These are phyloP conservation scores for Neoconidiobolus thromboides DNA, from an alignment of 371 early-diverging fungal genomes.

Conservation along the genomic window DNA sequence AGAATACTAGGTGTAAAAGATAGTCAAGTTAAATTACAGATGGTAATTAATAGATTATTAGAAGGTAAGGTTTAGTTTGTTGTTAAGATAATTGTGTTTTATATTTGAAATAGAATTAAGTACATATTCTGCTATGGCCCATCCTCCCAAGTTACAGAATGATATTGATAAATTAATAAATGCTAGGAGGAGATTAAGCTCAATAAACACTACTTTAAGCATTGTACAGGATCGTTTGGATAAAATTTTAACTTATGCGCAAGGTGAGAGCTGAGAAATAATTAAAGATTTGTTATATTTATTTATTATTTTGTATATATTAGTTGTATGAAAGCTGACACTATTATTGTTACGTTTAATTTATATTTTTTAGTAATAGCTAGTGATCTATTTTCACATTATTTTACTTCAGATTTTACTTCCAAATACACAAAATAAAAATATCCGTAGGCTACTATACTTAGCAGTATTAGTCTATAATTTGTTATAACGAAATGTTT, in stretches of 20 bases:
- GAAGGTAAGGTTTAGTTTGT: not conserved
- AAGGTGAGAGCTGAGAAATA: no score
- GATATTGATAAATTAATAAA: not conserved
- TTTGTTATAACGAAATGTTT: no score
- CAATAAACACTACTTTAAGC: not conserved
- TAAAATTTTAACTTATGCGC: not conserved
- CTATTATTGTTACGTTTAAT: no score
- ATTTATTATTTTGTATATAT: no score
- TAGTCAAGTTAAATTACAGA: not conserved
- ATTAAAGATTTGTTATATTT: no score
- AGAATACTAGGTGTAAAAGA: not conserved
- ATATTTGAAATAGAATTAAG: not conserved
- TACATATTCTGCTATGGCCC: not conserved
- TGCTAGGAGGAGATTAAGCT: not conserved
- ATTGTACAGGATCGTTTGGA: not conserved
- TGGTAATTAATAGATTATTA: not conserved
- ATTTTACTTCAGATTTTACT: no score
- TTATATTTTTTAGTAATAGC: no score
- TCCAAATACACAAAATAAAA: no score
- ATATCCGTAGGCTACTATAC: no score
- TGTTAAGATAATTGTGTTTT: not conserved
- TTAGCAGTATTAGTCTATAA: no score
- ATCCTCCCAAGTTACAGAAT: conserved; percentile 4
- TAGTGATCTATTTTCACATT: no score
- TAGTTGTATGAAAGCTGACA: no score